Conservation (phyloP, 306 rosid species). For the Coriaria nepalensis region DNA sequence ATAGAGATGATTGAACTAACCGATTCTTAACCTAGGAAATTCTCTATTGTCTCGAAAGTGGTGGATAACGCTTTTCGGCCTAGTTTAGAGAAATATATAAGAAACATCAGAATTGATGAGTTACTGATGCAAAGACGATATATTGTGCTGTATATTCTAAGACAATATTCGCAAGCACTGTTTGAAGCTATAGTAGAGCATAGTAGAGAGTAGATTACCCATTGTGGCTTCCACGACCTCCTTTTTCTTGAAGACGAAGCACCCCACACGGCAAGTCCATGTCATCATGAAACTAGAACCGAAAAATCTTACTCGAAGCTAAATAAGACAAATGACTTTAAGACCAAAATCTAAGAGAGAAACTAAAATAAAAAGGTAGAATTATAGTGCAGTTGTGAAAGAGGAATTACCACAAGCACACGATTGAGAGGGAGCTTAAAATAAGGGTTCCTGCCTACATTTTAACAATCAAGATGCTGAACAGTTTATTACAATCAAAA, state of each 20-base stretch:
- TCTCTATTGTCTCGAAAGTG: slow-evolving; percentile 72
- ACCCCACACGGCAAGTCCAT: slow-evolving; percentile 85
- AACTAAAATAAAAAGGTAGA: background rate
- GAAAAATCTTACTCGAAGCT: slow-evolving; percentile 6
- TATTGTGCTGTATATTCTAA: no score
- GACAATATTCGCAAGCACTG: no score
- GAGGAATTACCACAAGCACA: slow-evolving; percentile 61
- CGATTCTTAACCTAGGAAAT: slow-evolving; percentile 71
- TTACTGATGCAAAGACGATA: background rate
- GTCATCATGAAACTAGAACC: slow-evolving; percentile 74
- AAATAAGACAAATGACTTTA: background rate
- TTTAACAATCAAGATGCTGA: slow-evolving; percentile 14
- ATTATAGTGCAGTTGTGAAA: background rate
- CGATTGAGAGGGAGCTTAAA: slow-evolving; percentile 91
- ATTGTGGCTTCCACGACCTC: slow-evolving; percentile 79
- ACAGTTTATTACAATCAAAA: slow-evolving; percentile 13
- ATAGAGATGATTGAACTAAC: slow-evolving; percentile 31
- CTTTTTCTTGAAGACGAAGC: slow-evolving; percentile 67
- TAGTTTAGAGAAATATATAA: slow-evolving; percentile 17
- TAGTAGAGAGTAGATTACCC: slow-evolving; percentile 30
- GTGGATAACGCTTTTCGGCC: slow-evolving; percentile 74
- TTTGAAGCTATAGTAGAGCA: no score
- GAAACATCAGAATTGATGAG: slow-evolving; percentile 3
- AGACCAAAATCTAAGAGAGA: background rate
- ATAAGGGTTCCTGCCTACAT: slow-evolving; percentile 76